Evolutionary conservation across 106 monocot genomes (phyloP).

Genomic region (Gastrodia elata): DNA sequence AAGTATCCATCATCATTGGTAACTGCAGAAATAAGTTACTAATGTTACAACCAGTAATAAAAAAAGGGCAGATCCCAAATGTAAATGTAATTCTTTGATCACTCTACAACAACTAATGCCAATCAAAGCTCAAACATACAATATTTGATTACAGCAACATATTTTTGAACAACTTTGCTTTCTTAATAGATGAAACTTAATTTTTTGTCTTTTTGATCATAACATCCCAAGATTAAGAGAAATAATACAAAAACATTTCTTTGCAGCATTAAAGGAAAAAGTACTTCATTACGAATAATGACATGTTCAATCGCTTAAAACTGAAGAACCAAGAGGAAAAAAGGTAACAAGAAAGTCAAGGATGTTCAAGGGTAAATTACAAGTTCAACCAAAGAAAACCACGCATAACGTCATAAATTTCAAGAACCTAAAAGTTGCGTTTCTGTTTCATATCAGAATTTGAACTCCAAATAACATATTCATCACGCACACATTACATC

Average conservation of each 20-base stretch:
- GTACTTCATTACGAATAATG: not conserved
- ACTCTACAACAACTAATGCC: not conserved
- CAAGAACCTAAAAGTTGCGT: not conserved
- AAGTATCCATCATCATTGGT: not conserved
- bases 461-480: not conserved
- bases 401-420: not conserved
- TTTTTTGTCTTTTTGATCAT: not conserved
- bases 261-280: not conserved
- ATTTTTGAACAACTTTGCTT: not conserved
- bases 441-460: not conserved
- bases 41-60: too few relatives aligned
- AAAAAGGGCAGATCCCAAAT: not conserved
- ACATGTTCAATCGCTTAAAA: not conserved
- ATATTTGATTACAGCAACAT: not conserved
- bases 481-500: not conserved
- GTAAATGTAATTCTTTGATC: not conserved
- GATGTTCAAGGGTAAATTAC: not conserved
- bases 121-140: not conserved
- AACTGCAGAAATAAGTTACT: too few relatives aligned
- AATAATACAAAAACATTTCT: not conserved
- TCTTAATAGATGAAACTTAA: not conserved
- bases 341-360: not conserved
- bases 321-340: not conserved
- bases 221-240: not conserved
- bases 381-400: not conserved